Percentiles rank a stretch among this genome's conserved stretches.
Conservation (phyloP, 352 stramenopile genomes). For the Phytopythium oedochilum region DNA sequence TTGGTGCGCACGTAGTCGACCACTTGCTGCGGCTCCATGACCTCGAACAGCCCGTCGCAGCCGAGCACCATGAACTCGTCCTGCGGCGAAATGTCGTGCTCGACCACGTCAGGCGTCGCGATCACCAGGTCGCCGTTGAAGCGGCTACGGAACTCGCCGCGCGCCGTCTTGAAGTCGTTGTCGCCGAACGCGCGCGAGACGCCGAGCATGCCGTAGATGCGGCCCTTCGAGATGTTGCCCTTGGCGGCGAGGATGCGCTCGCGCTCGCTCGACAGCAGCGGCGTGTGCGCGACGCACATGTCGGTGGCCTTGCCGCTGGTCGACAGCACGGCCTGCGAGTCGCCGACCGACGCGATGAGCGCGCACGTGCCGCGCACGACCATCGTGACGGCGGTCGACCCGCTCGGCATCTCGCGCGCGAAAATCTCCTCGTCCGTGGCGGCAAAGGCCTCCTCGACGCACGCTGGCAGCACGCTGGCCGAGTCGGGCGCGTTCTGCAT, state of each 20-base stretch:
- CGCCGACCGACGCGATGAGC: constrained; percentile 65
- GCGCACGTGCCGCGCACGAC: constrained; percentile 47
- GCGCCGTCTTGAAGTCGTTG: constrained; percentile 82
- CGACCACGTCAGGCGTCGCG: constrained; percentile 59
- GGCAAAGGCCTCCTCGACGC: constrained; percentile 42
- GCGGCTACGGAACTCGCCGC: constrained; percentile 72
- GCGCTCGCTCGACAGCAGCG: constrained; percentile 59
- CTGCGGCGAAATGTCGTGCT: constrained; percentile 39
- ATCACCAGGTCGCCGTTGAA: constrained; percentile 83
- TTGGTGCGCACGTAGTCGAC: constrained; percentile 81
- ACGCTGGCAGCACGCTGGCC: constrained; percentile 19
- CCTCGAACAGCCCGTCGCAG: constrained; percentile 83
- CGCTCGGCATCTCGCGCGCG: constrained; percentile 59
- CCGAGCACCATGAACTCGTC: constrained; percentile 83
- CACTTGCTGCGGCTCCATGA: constrained; percentile 77
- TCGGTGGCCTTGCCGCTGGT: constrained; percentile 46
- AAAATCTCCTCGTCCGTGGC: constrained; percentile 75
- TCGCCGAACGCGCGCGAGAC: constrained; percentile 84
- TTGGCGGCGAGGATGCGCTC: constrained; percentile 79
- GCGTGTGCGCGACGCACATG: constrained; percentile 69
- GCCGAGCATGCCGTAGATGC: constrained; percentile 81
- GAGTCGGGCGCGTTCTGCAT: constrained; percentile 30
- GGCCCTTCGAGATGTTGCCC: constrained; percentile 75
- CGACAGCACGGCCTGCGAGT: constrained; percentile 78
- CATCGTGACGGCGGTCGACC: constrained; percentile 64